These are phyloP conservation scores for Cutaneotrichosporon dermatis DNA, from an alignment of 1,284 basidiomycete genomes.

Conservation along the genomic window DNA sequence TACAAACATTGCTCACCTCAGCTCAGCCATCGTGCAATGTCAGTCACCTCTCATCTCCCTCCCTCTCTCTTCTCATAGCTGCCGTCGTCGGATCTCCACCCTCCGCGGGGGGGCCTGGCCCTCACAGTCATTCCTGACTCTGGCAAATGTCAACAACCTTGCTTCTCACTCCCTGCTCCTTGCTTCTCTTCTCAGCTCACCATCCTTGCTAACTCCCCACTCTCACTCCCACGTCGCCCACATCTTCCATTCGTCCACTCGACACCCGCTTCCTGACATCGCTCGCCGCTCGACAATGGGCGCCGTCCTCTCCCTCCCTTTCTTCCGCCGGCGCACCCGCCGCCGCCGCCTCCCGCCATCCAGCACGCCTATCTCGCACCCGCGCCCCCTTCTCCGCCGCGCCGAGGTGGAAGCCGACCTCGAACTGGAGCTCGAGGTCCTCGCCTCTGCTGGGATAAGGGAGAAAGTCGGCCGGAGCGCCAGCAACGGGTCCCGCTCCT, in stretches of 20 bases:
- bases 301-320: slow-evolving; percentile 6
- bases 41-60: too few species aligned
- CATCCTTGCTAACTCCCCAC: neutral
- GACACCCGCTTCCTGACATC: neutral
- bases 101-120: too few species aligned
- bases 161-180: neutral
- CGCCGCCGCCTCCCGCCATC: neutral
- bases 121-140: too few species aligned
- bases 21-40: too few species aligned
- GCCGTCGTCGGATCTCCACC: too few species aligned
- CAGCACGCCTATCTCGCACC: neutral
- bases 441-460: neutral
- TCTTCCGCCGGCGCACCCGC: neutral
- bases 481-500: neutral
- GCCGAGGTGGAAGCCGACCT: neutral
- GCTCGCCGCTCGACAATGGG: neutral
- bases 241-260: neutral
- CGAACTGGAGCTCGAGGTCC: neutral
- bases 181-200: neutral
- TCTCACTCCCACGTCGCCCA: neutral
- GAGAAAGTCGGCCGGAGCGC: neutral
- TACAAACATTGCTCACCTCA: too few species aligned
- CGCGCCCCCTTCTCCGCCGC: slow-evolving; percentile 1
- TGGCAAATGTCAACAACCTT: neutral
- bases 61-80: too few species aligned